These are phyloP conservation scores for Triangularia setosa DNA, from an alignment of 2,329 filamentous ascomycete species.

Conservation along the genomic window DNA sequence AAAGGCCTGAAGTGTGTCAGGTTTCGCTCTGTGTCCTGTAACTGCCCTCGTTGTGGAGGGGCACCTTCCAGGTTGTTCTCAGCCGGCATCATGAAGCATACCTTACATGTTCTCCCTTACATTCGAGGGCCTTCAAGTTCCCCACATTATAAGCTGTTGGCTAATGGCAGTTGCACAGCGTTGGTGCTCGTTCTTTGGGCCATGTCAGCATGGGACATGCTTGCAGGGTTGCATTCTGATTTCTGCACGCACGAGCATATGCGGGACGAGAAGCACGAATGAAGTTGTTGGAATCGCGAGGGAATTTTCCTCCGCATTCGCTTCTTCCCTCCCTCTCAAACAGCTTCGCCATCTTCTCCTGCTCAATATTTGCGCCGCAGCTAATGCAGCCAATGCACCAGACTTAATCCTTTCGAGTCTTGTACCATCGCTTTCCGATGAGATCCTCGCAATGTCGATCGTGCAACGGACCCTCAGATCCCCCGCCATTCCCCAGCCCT, in stretches of 20 bases:
- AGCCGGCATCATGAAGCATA: too few relatives aligned
- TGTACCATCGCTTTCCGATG: background rate
- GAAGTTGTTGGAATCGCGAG: background rate
- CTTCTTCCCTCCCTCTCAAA: background rate
- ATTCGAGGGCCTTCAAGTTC: background rate
- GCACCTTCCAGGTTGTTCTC: background rate
- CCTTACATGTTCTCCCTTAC: too few relatives aligned
- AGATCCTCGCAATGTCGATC: conserved; percentile 6
- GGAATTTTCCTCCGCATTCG: background rate
- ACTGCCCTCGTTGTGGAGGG: background rate
- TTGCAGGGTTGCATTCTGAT: background rate
- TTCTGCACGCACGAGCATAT: background rate
- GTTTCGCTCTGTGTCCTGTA: background rate
- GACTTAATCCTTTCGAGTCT: background rate
- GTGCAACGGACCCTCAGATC: background rate
- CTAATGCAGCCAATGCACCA: background rate
- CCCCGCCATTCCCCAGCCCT: background rate
- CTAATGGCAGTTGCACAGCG: background rate
- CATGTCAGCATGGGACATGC: background rate
- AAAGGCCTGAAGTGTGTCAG: background rate
- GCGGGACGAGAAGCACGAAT: background rate
- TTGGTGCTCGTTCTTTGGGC: background rate
- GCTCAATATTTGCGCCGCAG: background rate
- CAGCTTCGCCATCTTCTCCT: background rate
- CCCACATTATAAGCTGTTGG: conserved; percentile 2